Conservation (phyloP, 805 yeast species). For the Lachancea meyersii region DNA sequence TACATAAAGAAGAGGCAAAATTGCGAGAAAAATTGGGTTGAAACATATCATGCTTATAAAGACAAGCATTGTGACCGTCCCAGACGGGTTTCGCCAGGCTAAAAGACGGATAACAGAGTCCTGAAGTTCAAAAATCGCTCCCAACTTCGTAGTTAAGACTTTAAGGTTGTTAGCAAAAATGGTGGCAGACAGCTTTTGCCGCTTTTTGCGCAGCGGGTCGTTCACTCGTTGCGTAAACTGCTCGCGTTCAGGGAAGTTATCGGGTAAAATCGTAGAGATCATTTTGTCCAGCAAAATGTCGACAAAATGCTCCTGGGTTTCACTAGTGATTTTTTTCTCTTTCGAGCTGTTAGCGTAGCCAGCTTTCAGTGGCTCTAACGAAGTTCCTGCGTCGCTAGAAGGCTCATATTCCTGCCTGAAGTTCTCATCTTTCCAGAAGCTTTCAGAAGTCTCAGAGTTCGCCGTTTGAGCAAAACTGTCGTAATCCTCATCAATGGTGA, state of each 20-base stretch:
- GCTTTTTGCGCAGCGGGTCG: constrained; percentile 40
- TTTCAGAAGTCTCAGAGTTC: constrained; percentile 24
- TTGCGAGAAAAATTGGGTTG: constrained; percentile 61
- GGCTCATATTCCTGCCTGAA: constrained; percentile 18
- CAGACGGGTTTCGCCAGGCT: constrained; percentile 71
- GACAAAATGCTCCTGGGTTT: constrained; percentile 43
- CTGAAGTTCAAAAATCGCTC: constrained; percentile 52
- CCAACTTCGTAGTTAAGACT: constrained; percentile 48
- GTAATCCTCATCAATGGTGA: constrained; percentile 12
- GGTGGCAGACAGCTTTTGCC: constrained; percentile 53
- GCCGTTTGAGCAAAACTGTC: constrained; percentile 11
- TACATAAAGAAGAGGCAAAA: constrained; percentile 54
- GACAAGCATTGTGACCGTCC: constrained; percentile 55
- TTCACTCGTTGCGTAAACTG: constrained; percentile 37
- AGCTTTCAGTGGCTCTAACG: constrained; percentile 8
- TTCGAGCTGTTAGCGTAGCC: neutral
- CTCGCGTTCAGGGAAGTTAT: constrained; percentile 43
- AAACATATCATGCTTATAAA: constrained; percentile 61
- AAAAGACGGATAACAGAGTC: constrained; percentile 53
- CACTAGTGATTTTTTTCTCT: neutral
- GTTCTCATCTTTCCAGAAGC: constrained; percentile 23
- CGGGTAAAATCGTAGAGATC: constrained; percentile 44
- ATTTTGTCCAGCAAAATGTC: constrained; percentile 53
- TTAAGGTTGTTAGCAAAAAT: constrained; percentile 52
- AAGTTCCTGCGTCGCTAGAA: constrained; percentile 10